Evolutionary conservation across 1,284 basidiomycete species (phyloP).

Genomic region (Sporisorium exsertum): DNA sequence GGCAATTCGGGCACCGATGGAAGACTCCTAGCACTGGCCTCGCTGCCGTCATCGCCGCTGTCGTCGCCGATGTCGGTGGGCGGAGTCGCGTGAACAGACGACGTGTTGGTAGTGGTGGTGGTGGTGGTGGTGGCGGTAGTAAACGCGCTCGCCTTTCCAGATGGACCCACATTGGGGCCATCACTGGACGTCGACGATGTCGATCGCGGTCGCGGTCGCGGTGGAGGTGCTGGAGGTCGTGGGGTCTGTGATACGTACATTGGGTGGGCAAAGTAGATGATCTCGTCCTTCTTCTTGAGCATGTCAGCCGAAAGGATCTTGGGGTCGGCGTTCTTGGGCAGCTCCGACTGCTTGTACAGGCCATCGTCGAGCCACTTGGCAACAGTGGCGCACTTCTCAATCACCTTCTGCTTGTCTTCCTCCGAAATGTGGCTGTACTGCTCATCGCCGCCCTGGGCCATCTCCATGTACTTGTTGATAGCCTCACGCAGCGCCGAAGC

Average conservation of each 20-base stretch:
- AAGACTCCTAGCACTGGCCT: not conserved
- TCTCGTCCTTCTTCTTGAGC: constrained; percentile 66
- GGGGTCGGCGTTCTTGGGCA: constrained; percentile 68
- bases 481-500: constrained; percentile 65
- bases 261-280: constrained; percentile 63
- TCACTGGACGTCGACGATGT: not conserved
- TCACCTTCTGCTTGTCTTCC: constrained; percentile 68
- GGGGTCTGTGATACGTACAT: constrained; percentile 46
- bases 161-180: not conserved
- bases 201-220: not conserved
- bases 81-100: constrained; percentile 1
- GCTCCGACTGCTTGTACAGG: constrained; percentile 66
- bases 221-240: not conserved
- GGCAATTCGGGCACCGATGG: constrained; percentile 12
- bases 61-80: not conserved
- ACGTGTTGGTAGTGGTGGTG: constrained; percentile 5
- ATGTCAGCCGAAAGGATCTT: constrained; percentile 65
- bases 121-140: not conserved
- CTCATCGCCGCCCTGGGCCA: constrained; percentile 64
- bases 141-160: not conserved
- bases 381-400: constrained; percentile 66
- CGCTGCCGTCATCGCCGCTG: not conserved
- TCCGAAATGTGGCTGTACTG: constrained; percentile 67
- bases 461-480: constrained; percentile 65
- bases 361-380: constrained; percentile 67